Conservation (phyloP, 345 rosid species). For the Orychophragmus violaceus region DNA sequence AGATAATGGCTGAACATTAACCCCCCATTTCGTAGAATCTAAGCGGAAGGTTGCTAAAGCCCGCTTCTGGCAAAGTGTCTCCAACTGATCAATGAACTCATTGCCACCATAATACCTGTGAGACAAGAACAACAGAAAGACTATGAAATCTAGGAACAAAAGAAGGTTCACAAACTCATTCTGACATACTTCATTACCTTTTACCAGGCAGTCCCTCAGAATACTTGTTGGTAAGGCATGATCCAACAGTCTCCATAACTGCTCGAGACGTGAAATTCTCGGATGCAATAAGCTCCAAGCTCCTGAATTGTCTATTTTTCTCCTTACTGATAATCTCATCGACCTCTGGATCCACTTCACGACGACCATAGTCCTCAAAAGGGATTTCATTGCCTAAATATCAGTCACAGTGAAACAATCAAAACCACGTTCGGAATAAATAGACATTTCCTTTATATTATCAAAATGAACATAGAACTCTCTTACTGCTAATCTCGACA, state of each 20-base stretch:
- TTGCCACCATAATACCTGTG: conserved; percentile 92
- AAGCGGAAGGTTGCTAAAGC: conserved; percentile 76
- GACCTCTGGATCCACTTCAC: conserved; percentile 78
- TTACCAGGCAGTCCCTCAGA: conserved; percentile 95
- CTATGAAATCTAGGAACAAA: background rate
- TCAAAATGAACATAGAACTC: background rate
- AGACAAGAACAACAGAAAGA: background rate
- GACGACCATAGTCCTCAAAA: conserved; percentile 51
- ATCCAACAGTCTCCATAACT: conserved; percentile 97
- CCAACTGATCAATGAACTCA: conserved; percentile 86
- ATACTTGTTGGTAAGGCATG: conserved; percentile 89
- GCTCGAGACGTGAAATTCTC: conserved; percentile 94
- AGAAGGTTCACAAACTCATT: background rate
- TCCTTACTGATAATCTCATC: conserved; percentile 55
- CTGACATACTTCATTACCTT: conserved; percentile 43
- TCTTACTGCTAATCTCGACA: conserved; percentile 48
- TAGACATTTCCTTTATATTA: background rate
- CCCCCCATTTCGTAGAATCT: conserved; percentile 78
- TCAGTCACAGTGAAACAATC: background rate
- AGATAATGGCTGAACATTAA: conserved; percentile 91
- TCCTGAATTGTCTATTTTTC: conserved; percentile 78
- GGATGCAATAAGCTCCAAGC: conserved; percentile 89
- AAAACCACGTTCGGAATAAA: background rate
- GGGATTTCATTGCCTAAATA: conserved; percentile 39
- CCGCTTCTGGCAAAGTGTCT: conserved; percentile 78